Evolutionary conservation across 1,284 basidiomycete species (phyloP).

Genomic region (Phlebopus sp.): DNA sequence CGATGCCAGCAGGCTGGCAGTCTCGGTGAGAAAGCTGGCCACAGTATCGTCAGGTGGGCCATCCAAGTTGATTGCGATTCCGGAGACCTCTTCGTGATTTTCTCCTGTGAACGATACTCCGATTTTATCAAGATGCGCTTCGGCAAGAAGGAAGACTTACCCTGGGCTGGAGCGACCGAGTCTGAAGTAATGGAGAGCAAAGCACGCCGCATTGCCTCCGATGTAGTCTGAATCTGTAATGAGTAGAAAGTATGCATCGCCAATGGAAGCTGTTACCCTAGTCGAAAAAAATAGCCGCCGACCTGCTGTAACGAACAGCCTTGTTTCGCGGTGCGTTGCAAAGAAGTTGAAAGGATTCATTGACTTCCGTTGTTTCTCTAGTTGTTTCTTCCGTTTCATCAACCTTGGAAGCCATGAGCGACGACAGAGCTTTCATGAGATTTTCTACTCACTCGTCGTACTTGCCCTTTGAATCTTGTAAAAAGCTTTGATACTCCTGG

Average conservation of each 20-base stretch:
- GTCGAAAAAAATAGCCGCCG: constrained; percentile 4
- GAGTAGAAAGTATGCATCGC: neutral
- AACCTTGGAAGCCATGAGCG: constrained; percentile 9
- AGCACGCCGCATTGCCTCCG: constrained; percentile 7
- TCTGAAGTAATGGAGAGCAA: constrained; percentile 4
- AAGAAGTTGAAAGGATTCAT: neutral
- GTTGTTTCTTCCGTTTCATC: neutral
- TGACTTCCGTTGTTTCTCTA: constrained; percentile 5
- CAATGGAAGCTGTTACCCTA: neutral
- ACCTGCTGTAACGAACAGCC: neutral
- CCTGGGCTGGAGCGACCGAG: constrained; percentile 3
- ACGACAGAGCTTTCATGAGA: fast-evolving
- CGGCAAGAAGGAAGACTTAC: constrained; percentile 5
- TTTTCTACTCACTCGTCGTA: constrained; percentile 11
- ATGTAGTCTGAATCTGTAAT: constrained; percentile 10
- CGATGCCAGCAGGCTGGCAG: too few relatives aligned
- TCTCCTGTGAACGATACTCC: too few relatives aligned
- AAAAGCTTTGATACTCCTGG: neutral
- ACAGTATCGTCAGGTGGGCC: too few relatives aligned
- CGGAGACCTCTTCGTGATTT: too few relatives aligned
- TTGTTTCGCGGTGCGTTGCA: neutral
- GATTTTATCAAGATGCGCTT: too few relatives aligned
- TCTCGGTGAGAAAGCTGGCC: too few relatives aligned
- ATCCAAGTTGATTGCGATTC: too few relatives aligned
- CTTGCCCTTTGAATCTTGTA: constrained; percentile 6